phyloP scores from a whole-genome alignment of 495 filamentous ascomycete genomes.

The Lentithecium fluviatile region DNA sequence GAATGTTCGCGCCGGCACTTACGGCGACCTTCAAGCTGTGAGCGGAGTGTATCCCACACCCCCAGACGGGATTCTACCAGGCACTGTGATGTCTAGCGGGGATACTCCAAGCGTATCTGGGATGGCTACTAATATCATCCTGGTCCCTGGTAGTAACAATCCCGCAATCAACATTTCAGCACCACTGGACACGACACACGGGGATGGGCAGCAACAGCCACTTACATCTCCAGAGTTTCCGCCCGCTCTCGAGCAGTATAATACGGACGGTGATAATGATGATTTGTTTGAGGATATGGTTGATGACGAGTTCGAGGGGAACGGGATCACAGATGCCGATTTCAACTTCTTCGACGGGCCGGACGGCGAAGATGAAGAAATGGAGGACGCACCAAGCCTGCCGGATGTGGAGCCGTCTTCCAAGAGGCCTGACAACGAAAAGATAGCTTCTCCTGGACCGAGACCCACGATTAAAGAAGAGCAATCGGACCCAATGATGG shows the following conservation, averaged over 20 bases:
- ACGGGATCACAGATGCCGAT: slow-evolving; percentile 83
- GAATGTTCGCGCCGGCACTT: slow-evolving; percentile 30
- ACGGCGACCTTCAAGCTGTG: slow-evolving; percentile 30
- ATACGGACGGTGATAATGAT: slow-evolving; percentile 40
- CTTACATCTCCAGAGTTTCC: slow-evolving; percentile 18
- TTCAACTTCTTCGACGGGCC: slow-evolving; percentile 87
- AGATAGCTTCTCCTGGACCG: background rate
- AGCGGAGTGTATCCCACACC: slow-evolving; percentile 81
- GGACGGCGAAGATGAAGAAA: slow-evolving; percentile 43
- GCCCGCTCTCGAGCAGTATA: slow-evolving; percentile 19
- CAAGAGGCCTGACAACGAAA: slow-evolving; percentile 2
- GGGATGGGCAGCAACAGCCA: slow-evolving; percentile 8
- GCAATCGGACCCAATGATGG: slow-evolving; percentile 17
- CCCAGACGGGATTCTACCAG: slow-evolving; percentile 64
- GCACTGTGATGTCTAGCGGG: slow-evolving; percentile 7
- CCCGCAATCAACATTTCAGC: slow-evolving; percentile 23
- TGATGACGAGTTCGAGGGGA: slow-evolving; percentile 47
- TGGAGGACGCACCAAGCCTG: slow-evolving; percentile 5
- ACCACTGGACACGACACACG: slow-evolving; percentile 6
- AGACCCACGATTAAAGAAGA: slow-evolving; percentile 1
- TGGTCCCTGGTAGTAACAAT: slow-evolving; percentile 14
- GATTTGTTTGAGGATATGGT: slow-evolving; percentile 69
- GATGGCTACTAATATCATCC: slow-evolving; percentile 6
- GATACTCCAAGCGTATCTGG: slow-evolving; percentile 20
- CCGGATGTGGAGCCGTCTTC: background rate